Evolutionary conservation across 2,329 filamentous ascomycete species (phyloP), one percentile per base, ranked within the genome.

Genomic region (Penicillium polonicum): DNA sequence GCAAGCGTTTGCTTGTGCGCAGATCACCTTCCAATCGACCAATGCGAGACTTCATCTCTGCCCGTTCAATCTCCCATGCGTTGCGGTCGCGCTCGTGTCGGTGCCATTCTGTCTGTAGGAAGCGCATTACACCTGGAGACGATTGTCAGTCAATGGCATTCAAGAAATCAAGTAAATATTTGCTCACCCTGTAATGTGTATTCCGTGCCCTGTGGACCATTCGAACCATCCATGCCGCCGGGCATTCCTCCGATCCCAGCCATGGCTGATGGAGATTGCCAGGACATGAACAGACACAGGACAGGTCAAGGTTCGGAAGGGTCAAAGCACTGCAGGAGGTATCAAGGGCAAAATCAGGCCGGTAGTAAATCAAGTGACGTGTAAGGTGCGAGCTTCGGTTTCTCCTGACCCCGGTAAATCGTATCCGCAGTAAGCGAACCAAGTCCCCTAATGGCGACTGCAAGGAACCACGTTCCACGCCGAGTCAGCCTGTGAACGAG

Each of bases 81-180:
- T 99, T 99, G 69, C 94, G 87, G 73, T 97, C 94, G 77, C 94
- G 90, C 78, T 99, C 94, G 76, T 99, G 93, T 66, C 91, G 89
- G 78, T 99, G 94, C 94, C 94, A 99, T 84, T 99, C 93, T 48
- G 94, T 94, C 79, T 99, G 94, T 39, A 99, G 86, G 75, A 99
- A 99, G 76, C 94, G 92, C 94, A 99, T 99, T 38, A 99, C 94
- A 72, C 94, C 91, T 94, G 66, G 35, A 29, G 38, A 33, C 29
- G 25, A 6, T 38, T 7, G 21, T 50, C 17, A 36, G 27, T 50
- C 25, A 55, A 42, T 42, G 43, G 17, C 31, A 58, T 27, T 21
- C 10, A 31, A 52, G 19, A 39, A 21, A 23, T 15, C 29, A 29
- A 21, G 31, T 7, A 1, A 43, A 55, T 7, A 19, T 50, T 46